Evolutionary conservation across 2,329 filamentous ascomycete species (phyloP), one percentile per base, ranked within the genome.

Genomic region (Apiospora marii): DNA sequence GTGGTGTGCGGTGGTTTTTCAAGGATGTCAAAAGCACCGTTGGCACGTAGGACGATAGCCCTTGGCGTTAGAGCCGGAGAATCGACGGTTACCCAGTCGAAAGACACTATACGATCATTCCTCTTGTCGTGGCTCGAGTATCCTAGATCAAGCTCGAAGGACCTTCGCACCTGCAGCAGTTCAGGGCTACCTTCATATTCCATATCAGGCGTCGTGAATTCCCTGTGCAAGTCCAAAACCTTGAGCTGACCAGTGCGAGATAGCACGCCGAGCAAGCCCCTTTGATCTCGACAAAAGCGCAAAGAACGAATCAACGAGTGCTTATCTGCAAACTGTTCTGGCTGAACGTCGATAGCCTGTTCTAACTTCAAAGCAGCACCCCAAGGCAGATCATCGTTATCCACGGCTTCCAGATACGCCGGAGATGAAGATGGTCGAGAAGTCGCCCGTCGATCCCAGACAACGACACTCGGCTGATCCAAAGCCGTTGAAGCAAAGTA

Each of bases 401-500:
- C 90, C 5, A 91, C 83, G 3, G 90, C 88, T 41, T 90, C 85
- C 19, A 87, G 77, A 75, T 92, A 92, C 19, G 83, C 81, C 16
- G 85, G 82, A 14, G 89, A 90, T 12, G 88, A 87, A 14, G 87
- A 81, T 0, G 86, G 82, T 14, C 88, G 86, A 27, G 84, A 85
- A 16, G 85, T 87, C n/a, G 88, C 88, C 61, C 93, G 91, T 37
- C 92, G 90, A 79, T 96, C 93, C 93, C 93, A 96, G 44, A 96
- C 87, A 80, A 92, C 91, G 70, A 96, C 87, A 10, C 91, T 90
- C 0, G 93, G 92, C 69, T 94, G 91, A 73, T 94, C 93, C 16
- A 94, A 84, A 3, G 92, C 92, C 19, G 93, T 94, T 0, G 94
- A 95, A 1, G 94, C 91, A 83, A 96, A 96, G 81, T 95, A 96